Percentiles rank a stretch among this genome's conserved stretches.
These are phyloP conservation scores for Rhynchospora tenuis DNA, from an alignment of 176 grass and related monocot genomes.

Conservation along the genomic window DNA sequence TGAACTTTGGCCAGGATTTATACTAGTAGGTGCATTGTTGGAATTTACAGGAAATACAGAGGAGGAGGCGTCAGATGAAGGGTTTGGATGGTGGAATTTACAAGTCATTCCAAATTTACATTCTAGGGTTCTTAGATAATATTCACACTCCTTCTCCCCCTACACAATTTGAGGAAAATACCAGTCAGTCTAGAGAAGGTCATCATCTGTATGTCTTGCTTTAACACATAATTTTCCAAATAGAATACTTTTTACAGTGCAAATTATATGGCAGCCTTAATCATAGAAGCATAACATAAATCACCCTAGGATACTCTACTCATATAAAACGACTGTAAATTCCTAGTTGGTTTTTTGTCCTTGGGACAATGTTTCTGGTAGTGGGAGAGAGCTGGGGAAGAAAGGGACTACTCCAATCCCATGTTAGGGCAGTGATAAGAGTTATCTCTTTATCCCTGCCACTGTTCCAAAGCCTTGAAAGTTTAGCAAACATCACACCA, in stretches of 20 bases:
- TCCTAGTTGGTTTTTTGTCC: not conserved
- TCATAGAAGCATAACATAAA: slow-evolving; percentile 14
- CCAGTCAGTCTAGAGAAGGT: not conserved
- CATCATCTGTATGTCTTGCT: not conserved
- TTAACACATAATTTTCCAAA: not conserved
- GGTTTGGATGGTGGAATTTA: slow-evolving; percentile 98
- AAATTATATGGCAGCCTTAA: not conserved
- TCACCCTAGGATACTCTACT: not conserved
- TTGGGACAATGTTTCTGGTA: not conserved
- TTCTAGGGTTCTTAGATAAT: slow-evolving; percentile 91
- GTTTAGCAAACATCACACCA: not conserved
- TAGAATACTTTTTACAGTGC: not conserved
- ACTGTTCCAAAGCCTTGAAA: not conserved
- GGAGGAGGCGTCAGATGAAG: slow-evolving; percentile 71
- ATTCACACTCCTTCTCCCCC: slow-evolving; percentile 94
- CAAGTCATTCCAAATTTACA: slow-evolving; percentile 99
- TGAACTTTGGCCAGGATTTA: slow-evolving; percentile 47
- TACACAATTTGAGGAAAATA: slow-evolving; percentile 37
- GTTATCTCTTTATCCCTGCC: not conserved
- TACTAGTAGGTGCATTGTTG: slow-evolving; percentile 43
- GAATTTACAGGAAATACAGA: slow-evolving; percentile 84
- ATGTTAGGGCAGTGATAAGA: slow-evolving; percentile 17
- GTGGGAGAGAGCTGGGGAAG: too few species aligned
- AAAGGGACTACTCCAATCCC: slow-evolving; percentile 15
- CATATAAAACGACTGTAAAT: not conserved